A percentile compares a stretch with the other conserved stretches of the same genome.
Evolutionary conservation across 116 monocot genomes (phyloP).

Genomic region (Phalaenopsis hybrid): DNA sequence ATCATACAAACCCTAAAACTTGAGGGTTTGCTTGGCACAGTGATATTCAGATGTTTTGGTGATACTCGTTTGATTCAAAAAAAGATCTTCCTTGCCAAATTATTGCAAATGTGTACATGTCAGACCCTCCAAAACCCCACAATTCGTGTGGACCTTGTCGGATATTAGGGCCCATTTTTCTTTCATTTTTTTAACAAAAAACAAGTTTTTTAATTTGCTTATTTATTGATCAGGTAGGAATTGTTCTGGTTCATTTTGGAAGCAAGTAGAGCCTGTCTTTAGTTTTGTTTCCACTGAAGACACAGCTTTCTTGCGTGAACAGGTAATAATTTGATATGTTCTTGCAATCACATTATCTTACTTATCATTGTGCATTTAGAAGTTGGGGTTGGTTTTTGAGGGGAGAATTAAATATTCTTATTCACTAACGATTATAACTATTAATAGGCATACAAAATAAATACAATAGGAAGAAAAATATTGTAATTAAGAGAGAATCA

Average conservation of each 20-base stretch:
- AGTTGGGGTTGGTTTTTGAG: background rate
- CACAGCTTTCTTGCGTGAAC: constrained; percentile 28
- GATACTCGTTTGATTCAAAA: background rate
- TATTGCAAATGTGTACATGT: background rate
- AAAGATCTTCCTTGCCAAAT: background rate
- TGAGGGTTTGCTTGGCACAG: background rate
- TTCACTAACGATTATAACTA: too few species aligned
- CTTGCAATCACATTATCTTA: background rate
- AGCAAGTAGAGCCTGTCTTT: constrained; percentile 37
- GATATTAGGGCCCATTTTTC: background rate
- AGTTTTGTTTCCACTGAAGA: constrained; percentile 39
- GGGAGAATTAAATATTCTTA: too few species aligned
- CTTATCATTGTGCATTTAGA: background rate
- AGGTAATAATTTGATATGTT: constrained; percentile 22
- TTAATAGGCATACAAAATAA: too few species aligned
- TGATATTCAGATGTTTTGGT: background rate
- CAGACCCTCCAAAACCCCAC: background rate
- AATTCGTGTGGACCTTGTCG: background rate
- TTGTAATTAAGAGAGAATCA: too few species aligned
- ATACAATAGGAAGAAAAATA: too few species aligned
- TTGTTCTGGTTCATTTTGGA: constrained; percentile 30
- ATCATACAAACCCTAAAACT: background rate
- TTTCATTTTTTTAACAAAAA: background rate
- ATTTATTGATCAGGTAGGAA: constrained; percentile 19
- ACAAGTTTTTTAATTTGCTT: background rate